Percentiles rank a stretch among this genome's conserved stretches.
Conservation (phyloP, 176 grass and related monocot genomes). For the Carex pumila region DNA sequence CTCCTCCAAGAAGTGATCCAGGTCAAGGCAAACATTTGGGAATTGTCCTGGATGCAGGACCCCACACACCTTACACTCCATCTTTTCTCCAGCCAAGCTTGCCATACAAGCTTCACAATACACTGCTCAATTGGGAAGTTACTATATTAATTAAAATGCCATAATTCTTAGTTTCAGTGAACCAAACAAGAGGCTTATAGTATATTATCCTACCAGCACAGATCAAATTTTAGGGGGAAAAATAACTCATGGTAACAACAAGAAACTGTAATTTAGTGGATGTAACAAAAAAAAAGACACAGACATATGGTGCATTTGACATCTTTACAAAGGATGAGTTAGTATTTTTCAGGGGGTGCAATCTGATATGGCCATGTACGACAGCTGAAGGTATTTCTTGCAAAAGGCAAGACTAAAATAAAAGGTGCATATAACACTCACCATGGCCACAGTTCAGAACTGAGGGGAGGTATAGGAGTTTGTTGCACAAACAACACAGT, state of each 20-base stretch:
- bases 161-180: conserved; percentile 1
- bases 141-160: not conserved
- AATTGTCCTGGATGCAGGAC: conserved; percentile 58
- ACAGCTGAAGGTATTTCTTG: not conserved
- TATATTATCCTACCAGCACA: not conserved
- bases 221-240: not conserved
- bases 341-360: not conserved
- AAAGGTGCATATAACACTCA: conserved; percentile 26
- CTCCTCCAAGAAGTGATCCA: conserved; percentile 81
- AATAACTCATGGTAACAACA: not conserved
- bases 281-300: not conserved
- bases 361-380: not conserved
- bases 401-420: not conserved
- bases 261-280: not conserved
- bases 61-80: conserved; percentile 69
- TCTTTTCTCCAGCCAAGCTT: conserved; percentile 31
- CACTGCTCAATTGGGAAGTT: conserved; percentile 30
- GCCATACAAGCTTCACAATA: conserved; percentile 69
- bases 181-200: conserved; percentile 16
- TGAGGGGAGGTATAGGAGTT: conserved; percentile 59
- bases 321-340: not conserved
- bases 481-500: conserved; percentile 56
- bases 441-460: conserved; percentile 99
- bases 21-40: conserved; percentile 79
- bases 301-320: not conserved